Evolutionary conservation across 2,329 filamentous ascomycete species (phyloP).

Genomic region (Fusarium kyushuense): DNA sequence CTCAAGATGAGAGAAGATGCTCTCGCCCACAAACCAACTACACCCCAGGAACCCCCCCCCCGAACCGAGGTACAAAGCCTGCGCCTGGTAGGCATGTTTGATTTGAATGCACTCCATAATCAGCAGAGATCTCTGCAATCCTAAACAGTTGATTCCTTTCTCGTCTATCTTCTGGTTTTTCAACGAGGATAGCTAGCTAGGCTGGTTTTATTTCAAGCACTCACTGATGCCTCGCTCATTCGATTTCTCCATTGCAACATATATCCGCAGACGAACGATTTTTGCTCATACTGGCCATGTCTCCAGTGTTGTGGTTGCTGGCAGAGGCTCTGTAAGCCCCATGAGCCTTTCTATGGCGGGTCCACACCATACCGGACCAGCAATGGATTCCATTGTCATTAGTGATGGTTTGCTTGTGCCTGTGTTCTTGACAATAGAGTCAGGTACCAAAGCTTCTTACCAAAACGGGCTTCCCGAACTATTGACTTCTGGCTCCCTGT

Average conservation of each 20-base stretch:
- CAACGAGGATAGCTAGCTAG: background rate
- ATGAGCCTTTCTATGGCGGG: conserved; percentile 8
- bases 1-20: conserved; percentile 15
- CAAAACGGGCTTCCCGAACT: background rate
- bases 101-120: conserved; percentile 27
- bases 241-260: background rate
- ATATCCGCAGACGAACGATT: conserved; percentile 1
- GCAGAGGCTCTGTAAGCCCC: conserved; percentile 19
- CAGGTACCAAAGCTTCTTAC: background rate
- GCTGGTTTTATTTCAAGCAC: background rate
- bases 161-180: background rate
- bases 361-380: conserved; percentile 1
- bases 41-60: conserved; percentile 15
- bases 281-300: background rate
- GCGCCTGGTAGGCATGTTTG: conserved; percentile 14
- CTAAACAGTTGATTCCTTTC: background rate
- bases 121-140: conserved; percentile 14
- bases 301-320: conserved; percentile 7
- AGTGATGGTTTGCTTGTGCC: background rate
- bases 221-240: background rate
- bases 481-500: background rate
- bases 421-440: conserved; percentile 2
- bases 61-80: conserved; percentile 31
- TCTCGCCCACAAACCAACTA: conserved; percentile 16
- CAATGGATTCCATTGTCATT: conserved; percentile 10